Percentiles rank a stretch among this genome's conserved stretches.
Conservation (phyloP, 1,284 basidiomycete species). For the Sporisorium graminicola region DNA sequence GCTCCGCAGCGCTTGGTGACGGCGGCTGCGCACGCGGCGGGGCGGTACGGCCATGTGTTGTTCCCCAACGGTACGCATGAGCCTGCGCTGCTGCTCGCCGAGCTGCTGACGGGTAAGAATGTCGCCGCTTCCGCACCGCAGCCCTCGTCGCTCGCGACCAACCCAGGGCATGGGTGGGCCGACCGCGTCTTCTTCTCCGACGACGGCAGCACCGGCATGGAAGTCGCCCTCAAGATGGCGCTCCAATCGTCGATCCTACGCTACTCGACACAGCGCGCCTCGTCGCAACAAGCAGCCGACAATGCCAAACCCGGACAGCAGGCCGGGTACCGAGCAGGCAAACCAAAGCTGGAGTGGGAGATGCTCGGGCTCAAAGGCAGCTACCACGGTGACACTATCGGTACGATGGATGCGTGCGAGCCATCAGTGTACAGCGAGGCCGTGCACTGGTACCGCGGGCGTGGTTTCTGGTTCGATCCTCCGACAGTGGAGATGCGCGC, state of each 20-base stretch:
- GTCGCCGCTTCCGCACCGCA: background rate
- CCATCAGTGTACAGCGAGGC: slow-evolving; percentile 82
- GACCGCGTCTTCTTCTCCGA: slow-evolving; percentile 91
- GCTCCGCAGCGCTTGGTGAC: slow-evolving; percentile 81
- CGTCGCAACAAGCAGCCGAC: slow-evolving; percentile 29
- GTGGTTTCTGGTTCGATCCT: slow-evolving; percentile 93
- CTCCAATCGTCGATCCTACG: slow-evolving; percentile 55
- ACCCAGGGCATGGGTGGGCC: slow-evolving; percentile 80
- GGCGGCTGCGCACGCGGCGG: slow-evolving; percentile 88
- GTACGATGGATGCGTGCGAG: slow-evolving; percentile 95
- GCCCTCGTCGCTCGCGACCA: slow-evolving; percentile 48
- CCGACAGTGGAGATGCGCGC: slow-evolving; percentile 78
- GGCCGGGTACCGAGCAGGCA: slow-evolving; percentile 49
- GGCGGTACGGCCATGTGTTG: slow-evolving; percentile 95
- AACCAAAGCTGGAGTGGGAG: slow-evolving; percentile 74
- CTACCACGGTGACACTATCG: slow-evolving; percentile 98
- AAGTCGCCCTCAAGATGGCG: slow-evolving; percentile 95
- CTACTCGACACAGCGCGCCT: slow-evolving; percentile 33
- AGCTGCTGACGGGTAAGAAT: slow-evolving; percentile 75
- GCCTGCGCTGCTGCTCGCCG: slow-evolving; percentile 84
- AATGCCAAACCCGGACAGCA: slow-evolving; percentile 35
- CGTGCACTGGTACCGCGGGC: slow-evolving; percentile 94
- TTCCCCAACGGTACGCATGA: slow-evolving; percentile 89
- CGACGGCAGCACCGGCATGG: slow-evolving; percentile 94
- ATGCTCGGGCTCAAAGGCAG: slow-evolving; percentile 90